These are phyloP conservation scores for Gonapodya sp. DNA, from an alignment of 192 early-diverging fungal species.

Conservation along the genomic window DNA sequence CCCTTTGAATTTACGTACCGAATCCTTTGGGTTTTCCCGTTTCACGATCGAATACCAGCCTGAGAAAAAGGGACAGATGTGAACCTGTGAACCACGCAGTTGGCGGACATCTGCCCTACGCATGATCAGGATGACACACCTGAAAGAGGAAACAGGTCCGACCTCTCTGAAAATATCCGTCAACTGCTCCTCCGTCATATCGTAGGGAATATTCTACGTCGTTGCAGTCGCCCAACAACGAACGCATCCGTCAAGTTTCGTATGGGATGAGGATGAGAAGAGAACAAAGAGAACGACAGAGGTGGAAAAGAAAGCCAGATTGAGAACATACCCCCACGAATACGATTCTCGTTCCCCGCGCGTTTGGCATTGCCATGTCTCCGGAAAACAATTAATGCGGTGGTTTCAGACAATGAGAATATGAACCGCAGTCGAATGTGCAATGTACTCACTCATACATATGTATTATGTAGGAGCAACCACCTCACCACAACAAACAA, in stretches of 20 bases:
- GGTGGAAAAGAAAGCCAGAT: too few species aligned
- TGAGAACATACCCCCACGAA: not conserved
- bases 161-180: slow-evolving; percentile 86
- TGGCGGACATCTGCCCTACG: not conserved
- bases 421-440: too few species aligned
- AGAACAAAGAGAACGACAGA: too few species aligned
- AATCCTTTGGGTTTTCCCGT: slow-evolving; percentile 82
- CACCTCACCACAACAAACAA: not conserved
- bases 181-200: slow-evolving; percentile 86
- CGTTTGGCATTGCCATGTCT: not conserved
- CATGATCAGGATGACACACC: slow-evolving; percentile 20
- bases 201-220: slow-evolving; percentile 65
- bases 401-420: too few species aligned
- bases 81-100: not conserved
- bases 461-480: not conserved
- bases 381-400: too few species aligned
- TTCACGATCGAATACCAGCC: slow-evolving; percentile 87
- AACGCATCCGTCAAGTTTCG: not conserved
- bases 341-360: not conserved
- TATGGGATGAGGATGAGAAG: too few species aligned
- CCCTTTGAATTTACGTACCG: slow-evolving; percentile 30
- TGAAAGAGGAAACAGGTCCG: slow-evolving; percentile 70
- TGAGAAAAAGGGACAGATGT: slow-evolving; percentile 31
- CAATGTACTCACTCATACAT: too few species aligned
- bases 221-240: not conserved